Evolutionary conservation across 2,329 filamentous ascomycete species (phyloP).

Genomic region (Aureobasidium lini): DNA sequence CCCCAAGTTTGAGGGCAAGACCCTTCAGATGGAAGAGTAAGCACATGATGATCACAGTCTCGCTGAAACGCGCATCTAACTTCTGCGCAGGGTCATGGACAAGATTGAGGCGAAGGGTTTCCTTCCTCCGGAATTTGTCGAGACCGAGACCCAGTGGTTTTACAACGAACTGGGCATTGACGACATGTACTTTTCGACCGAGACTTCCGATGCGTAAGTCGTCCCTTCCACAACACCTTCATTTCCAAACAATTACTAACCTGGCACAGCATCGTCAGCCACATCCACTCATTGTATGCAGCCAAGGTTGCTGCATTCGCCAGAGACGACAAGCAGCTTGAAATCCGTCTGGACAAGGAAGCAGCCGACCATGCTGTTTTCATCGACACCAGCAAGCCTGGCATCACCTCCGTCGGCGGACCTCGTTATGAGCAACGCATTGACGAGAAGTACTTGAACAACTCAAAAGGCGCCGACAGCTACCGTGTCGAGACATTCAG

Average conservation of each 20-base stretch:
- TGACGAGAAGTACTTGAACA: conserved; percentile 90
- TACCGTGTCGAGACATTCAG: conserved; percentile 98
- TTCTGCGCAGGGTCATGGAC: conserved; percentile 60
- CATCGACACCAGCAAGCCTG: conserved; percentile 93
- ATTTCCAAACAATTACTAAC: conserved; percentile 17
- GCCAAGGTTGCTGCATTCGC: conserved; percentile 93
- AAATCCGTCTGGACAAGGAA: conserved; percentile 95
- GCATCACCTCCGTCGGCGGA: conserved; percentile 65
- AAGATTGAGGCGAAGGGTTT: conserved; percentile 72
- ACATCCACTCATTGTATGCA: conserved; percentile 93
- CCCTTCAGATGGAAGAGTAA: conserved; percentile 78
- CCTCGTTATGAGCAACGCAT: conserved; percentile 92
- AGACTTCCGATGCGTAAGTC: conserved; percentile 61
- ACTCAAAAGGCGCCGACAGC: conserved; percentile 58
- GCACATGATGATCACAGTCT: conserved; percentile 21
- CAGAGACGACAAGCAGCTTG: conserved; percentile 84
- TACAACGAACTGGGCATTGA: conserved; percentile 97
- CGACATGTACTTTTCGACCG: conserved; percentile 95
- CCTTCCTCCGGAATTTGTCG: conserved; percentile 75
- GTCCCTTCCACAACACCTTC: background rate
- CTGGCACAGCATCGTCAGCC: conserved; percentile 61
- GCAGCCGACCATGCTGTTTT: conserved; percentile 92
- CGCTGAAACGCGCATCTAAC: conserved; percentile 20
- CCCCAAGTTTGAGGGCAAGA: conserved; percentile 87
- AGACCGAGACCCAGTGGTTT: conserved; percentile 88